These are phyloP conservation scores for Magnolia officinalis DNA, from an alignment of 164 flowering plant species.

Conservation along the genomic window DNA sequence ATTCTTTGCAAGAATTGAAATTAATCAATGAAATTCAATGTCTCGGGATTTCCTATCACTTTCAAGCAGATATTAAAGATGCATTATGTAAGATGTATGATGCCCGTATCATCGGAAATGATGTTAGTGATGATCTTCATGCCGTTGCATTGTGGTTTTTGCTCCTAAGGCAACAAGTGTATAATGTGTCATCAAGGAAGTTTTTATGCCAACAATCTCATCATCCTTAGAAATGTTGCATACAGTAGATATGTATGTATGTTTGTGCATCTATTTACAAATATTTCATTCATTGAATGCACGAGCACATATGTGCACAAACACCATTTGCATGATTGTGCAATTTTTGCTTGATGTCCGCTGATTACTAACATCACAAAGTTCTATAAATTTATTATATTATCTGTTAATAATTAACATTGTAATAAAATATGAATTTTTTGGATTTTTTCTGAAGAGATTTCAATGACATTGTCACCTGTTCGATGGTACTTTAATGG, in stretches of 20 bases:
- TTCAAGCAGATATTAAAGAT: constrained; percentile 9
- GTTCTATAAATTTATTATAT: no score
- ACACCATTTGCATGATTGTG: neutral
- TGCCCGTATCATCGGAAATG: no score
- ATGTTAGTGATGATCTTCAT: neutral
- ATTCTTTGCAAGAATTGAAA: neutral
- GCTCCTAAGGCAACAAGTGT: constrained; percentile 15
- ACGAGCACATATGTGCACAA: neutral
- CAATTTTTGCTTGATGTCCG: neutral
- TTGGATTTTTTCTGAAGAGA: no score
- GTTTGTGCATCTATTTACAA: neutral
- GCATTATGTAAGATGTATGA: neutral
- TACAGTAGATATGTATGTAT: no score
- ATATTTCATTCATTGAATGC: neutral
- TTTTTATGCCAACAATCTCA: neutral
- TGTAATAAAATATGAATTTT: no score
- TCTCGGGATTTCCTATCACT: constrained; percentile 12
- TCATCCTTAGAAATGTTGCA: neutral
- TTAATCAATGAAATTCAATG: constrained; percentile 12
- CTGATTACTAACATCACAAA: no score
- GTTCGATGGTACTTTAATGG: no score
- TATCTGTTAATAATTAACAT: no score
- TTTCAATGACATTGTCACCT: no score
- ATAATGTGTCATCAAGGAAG: constrained; percentile 4
- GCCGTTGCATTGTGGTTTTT: constrained; percentile 4